Percentiles rank a stretch among this genome's conserved stretches.
Evolutionary conservation across 164 flowering plant genomes (phyloP).

Genomic region (Nymphaea thermarum): DNA sequence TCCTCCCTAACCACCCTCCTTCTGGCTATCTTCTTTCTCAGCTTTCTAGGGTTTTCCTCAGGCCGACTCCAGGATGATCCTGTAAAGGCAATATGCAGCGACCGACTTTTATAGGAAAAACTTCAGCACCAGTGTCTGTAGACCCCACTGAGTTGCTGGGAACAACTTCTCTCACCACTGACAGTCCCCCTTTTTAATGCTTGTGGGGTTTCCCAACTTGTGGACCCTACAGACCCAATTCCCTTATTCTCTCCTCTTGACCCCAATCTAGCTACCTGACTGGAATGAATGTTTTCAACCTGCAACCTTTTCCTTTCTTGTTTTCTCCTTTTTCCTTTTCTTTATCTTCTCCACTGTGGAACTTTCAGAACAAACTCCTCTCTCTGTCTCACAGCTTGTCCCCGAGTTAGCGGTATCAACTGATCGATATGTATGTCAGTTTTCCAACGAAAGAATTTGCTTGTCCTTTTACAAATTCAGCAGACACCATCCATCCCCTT

Average conservation of each 20-base stretch:
- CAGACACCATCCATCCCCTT: neutral
- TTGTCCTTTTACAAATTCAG: neutral
- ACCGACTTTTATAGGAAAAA: neutral
- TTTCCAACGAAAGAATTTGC: neutral
- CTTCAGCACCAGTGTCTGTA: neutral
- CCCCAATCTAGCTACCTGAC: neutral
- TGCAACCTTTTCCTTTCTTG: too few species aligned
- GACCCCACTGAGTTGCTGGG: neutral
- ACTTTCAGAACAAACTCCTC: too few species aligned
- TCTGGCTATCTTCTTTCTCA: neutral
- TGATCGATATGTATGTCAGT: neutral
- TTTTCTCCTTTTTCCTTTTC: too few species aligned
- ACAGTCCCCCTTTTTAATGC: neutral
- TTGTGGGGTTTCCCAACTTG: neutral
- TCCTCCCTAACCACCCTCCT: neutral
- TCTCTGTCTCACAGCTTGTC: too few species aligned
- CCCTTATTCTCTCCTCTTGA: neutral
- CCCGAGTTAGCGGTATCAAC: neutral
- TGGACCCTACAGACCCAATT: neutral
- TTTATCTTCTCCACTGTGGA: too few species aligned
- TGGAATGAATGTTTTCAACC: too few species aligned
- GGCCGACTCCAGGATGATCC: neutral
- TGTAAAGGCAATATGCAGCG: neutral
- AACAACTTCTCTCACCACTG: neutral
- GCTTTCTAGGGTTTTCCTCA: neutral